Percentiles rank a stretch among this genome's conserved stretches.
phyloP scores from a whole-genome alignment of 2,329 filamentous ascomycete species.

The Berkeleyomyces basicola region DNA sequence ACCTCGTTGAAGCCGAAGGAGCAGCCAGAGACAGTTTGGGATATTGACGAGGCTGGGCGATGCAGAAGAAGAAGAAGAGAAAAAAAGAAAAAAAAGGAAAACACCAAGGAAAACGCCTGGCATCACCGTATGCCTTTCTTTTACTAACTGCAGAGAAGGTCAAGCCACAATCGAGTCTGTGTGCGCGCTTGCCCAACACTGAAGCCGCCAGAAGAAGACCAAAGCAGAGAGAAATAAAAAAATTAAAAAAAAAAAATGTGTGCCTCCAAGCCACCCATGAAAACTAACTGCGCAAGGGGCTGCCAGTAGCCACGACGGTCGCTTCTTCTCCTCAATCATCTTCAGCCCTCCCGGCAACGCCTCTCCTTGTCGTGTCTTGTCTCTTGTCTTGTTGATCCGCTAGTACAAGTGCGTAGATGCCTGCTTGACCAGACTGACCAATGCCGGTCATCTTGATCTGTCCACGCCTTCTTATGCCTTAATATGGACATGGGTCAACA shows the following conservation, averaged over 20 bases:
- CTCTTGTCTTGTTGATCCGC: too few species aligned
- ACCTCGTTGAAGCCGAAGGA: constrained; percentile 1
- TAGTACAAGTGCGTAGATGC: too few species aligned
- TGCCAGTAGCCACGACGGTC: too few species aligned
- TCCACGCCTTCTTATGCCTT: too few species aligned
- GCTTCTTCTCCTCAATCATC: too few species aligned
- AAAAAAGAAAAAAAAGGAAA: not conserved
- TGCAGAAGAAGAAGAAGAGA: not conserved
- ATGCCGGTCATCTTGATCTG: too few species aligned
- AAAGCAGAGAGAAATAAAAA: not conserved
- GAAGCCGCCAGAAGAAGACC: not conserved
- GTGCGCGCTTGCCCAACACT: not conserved
- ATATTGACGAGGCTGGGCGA: not conserved
- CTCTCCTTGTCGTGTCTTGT: too few species aligned
- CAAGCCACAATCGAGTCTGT: not conserved
- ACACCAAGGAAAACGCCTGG: not conserved
- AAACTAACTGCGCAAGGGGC: too few species aligned
- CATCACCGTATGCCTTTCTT: not conserved
- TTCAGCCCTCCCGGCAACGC: too few species aligned
- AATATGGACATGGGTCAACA: too few species aligned
- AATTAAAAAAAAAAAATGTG: not conserved
- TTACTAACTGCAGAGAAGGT: not conserved
- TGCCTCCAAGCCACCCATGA: too few species aligned
- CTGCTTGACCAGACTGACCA: too few species aligned
- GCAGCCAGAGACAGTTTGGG: not conserved